Conservation (phyloP, 345 rosid species). For the Melaleuca quinquenervia region DNA sequence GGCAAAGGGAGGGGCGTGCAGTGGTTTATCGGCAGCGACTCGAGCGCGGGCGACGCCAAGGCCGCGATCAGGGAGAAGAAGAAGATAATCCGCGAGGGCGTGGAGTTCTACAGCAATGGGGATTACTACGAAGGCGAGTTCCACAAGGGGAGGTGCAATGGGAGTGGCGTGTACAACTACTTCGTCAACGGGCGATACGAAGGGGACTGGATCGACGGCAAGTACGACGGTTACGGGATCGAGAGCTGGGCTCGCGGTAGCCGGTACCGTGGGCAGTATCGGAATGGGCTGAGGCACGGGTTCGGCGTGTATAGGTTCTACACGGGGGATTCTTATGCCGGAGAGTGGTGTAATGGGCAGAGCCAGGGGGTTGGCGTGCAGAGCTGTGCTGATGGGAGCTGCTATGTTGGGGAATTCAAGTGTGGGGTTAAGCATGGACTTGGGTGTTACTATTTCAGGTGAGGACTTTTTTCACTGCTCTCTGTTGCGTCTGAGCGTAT, state of each 20-base stretch:
- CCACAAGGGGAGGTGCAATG: slow-evolving; percentile 70
- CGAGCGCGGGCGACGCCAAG: background rate
- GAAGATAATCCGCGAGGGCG: slow-evolving; percentile 56
- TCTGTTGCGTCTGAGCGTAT: background rate
- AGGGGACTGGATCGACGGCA: slow-evolving; percentile 92
- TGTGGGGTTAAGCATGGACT: slow-evolving; percentile 87
- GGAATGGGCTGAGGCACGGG: slow-evolving; percentile 76
- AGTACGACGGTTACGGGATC: slow-evolving; percentile 81
- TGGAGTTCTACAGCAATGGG: slow-evolving; percentile 75
- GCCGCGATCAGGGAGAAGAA: slow-evolving; percentile 8
- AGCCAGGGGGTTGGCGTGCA: slow-evolving; percentile 89
- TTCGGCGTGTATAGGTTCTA: slow-evolving; percentile 70
- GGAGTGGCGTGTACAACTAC: slow-evolving; percentile 85
- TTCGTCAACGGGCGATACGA: slow-evolving; percentile 76
- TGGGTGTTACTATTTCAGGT: slow-evolving; percentile 94
- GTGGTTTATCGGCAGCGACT: slow-evolving; percentile 66
- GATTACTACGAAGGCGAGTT: slow-evolving; percentile 94
- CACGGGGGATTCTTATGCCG: slow-evolving; percentile 88
- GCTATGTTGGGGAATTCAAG: slow-evolving; percentile 74
- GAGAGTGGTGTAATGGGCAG: slow-evolving; percentile 92
- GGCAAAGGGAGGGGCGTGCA: slow-evolving; percentile 47
- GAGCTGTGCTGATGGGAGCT: slow-evolving; percentile 82
- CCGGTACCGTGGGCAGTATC: slow-evolving; percentile 76
- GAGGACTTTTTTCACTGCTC: background rate
- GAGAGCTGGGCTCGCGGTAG: slow-evolving; percentile 97